A percentile compares a stretch with the other conserved stretches of the same genome.
phyloP scores from a whole-genome alignment of 1,139 yeast species.

The Yamadazyma kanchanaburiensis region DNA sequence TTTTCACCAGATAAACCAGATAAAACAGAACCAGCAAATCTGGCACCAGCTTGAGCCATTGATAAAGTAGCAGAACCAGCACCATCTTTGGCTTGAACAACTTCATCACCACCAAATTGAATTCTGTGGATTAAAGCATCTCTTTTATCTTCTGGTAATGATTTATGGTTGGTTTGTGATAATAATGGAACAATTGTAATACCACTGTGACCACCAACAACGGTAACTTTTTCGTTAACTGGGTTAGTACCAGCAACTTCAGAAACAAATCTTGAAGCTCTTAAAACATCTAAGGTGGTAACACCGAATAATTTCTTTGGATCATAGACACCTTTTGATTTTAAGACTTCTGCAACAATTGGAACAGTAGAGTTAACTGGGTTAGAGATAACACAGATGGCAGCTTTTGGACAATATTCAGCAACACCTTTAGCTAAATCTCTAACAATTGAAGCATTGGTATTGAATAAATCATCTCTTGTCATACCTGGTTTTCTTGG shows the following conservation, averaged over 20 bases:
- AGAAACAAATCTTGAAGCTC: slow-evolving; percentile 81
- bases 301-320: slow-evolving; percentile 87
- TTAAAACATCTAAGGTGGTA: slow-evolving; percentile 85
- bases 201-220: slow-evolving; percentile 97
- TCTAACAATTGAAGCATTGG: slow-evolving; percentile 87
- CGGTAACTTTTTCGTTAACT: slow-evolving; percentile 64
- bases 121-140: slow-evolving; percentile 79
- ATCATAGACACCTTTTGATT: slow-evolving; percentile 70
- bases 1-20: slow-evolving; percentile 52
- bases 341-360: slow-evolving; percentile 81
- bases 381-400: slow-evolving; percentile 79
- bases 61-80: slow-evolving; percentile 93
- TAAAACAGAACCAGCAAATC: slow-evolving; percentile 63
- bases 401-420: slow-evolving; percentile 68
- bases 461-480: slow-evolving; percentile 89
- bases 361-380: slow-evolving; percentile 97
- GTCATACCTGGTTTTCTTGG: slow-evolving; percentile 99
- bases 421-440: slow-evolving; percentile 83
- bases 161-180: slow-evolving; percentile 57
- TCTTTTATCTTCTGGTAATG: slow-evolving; percentile 50
- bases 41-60: slow-evolving; percentile 95
- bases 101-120: slow-evolving; percentile 97
- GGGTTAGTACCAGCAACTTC: slow-evolving; percentile 57
- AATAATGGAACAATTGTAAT: slow-evolving; percentile 89
- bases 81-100: slow-evolving; percentile 93